Conservation (phyloP, 371 early-diverging fungal species). For the Apophysomyces elegans region DNA sequence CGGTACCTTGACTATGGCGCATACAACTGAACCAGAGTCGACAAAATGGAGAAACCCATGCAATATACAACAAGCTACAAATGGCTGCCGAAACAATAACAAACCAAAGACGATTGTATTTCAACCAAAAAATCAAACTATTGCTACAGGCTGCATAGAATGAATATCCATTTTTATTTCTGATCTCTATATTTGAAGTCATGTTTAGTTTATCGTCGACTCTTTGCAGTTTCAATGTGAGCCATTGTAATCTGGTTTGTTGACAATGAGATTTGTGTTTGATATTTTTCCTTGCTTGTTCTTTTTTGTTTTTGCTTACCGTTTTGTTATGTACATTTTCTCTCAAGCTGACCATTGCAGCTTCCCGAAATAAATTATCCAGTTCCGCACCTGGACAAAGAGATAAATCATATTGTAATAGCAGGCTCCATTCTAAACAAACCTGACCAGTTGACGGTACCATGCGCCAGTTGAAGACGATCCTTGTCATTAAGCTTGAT, state of each 20-base stretch:
- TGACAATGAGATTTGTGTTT: background rate
- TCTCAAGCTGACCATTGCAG: conserved; percentile 63
- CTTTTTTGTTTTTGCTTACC: conserved; percentile 26
- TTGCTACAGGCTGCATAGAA: conserved; percentile 45
- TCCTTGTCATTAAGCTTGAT: conserved; percentile 39
- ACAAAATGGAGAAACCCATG: too few species aligned
- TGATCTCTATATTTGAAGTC: background rate
- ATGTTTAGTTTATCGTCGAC: background rate
- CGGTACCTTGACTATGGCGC: too few species aligned
- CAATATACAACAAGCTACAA: too few species aligned
- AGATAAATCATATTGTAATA: background rate
- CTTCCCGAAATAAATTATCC: conserved; percentile 66
- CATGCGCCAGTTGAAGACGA: conserved; percentile 28
- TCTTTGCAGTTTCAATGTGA: conserved; percentile 1
- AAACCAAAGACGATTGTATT: too few species aligned
- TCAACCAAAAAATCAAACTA: too few species aligned
- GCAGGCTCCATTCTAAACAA: background rate
- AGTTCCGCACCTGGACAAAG: conserved; percentile 54
- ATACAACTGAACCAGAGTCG: too few species aligned
- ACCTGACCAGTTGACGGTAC: conserved; percentile 61
- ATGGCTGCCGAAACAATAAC: too few species aligned
- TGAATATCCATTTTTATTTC: conserved; percentile 12
- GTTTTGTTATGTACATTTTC: conserved; percentile 53
- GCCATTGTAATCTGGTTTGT: conserved; percentile 7
- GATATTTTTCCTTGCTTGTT: background rate